Percentiles rank a stretch among this genome's conserved stretches.
These are phyloP conservation scores for Skeletonema grethae DNA, from an alignment of 108 stramenopile genomes.

Conservation along the genomic window DNA sequence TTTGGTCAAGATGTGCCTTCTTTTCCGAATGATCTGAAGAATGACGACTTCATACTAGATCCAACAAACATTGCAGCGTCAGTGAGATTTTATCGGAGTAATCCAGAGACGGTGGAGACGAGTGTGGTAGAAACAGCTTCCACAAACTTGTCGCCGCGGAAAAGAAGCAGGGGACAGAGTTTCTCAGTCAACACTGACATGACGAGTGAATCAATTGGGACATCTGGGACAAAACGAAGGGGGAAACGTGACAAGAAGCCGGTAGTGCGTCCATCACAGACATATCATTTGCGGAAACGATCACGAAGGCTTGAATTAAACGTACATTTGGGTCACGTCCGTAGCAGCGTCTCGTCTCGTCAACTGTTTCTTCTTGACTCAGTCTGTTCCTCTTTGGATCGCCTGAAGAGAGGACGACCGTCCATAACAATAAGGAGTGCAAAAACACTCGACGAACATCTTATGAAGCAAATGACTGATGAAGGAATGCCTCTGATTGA, in stretches of 20 bases:
- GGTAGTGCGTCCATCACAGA: not conserved
- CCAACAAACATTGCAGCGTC: conserved; percentile 30
- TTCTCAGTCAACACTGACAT: conserved; percentile 8
- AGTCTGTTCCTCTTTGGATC: conserved; percentile 47
- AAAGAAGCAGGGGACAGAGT: conserved; percentile 8
- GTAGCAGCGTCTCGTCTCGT: conserved; percentile 54
- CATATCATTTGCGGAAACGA: conserved; percentile 9
- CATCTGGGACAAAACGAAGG: conserved; percentile 49
- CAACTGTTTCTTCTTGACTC: conserved; percentile 63
- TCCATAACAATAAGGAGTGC: conserved; percentile 53
- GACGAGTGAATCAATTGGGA: conserved; percentile 10
- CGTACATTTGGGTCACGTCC: conserved; percentile 56
- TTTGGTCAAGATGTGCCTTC: not conserved
- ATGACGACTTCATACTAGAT: conserved; percentile 29
- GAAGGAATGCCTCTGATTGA: conserved; percentile 32
- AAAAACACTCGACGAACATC: not conserved
- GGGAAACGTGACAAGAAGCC: conserved; percentile 64
- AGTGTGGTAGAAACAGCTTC: not conserved
- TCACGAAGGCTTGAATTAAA: conserved; percentile 41
- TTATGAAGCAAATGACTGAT: conserved; percentile 25
- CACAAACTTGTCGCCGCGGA: conserved; percentile 2
- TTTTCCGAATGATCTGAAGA: conserved; percentile 17
- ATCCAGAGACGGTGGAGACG: conserved; percentile 4
- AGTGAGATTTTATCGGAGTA: conserved; percentile 27
- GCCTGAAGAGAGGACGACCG: conserved; percentile 72